Evolutionary conservation across 306 rosid genomes (phyloP), one percentile per base, ranked within the genome.

Genomic region (Malus orientalis): DNA sequence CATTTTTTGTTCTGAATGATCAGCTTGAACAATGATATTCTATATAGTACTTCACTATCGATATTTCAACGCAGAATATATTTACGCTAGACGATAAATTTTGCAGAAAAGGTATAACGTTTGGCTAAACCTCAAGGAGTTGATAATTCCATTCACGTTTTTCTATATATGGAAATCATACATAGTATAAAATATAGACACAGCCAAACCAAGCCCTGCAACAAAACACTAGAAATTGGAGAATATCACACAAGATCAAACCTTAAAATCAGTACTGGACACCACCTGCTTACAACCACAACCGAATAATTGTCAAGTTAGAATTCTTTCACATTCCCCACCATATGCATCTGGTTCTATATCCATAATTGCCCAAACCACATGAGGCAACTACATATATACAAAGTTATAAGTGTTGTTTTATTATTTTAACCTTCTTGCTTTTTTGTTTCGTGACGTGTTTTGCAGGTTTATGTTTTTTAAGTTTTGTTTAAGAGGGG

Each of bases 241-340:
- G 7, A n/a, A 57, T 6, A 54, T 4, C 51, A 14, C 25, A 15
- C 55, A 73, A 38, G 38, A 51, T 51, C 5, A 58, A 73, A 73
- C 76, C 76, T 73, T 59, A 73, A 23, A 40, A 59, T 58, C 67
- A 58, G 68, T 58, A 23, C 67, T 51, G 55, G 55, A 51, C 55
- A 16, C 20, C 55, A 51, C 55, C 20, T 51, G 8, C 6, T 51
- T 51, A 5, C 55, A 16, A 51, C 8, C 18, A 49, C 57, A 23
- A 40, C 45, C 30, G 30, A 44, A 60, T 42, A 74, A 60, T 58
- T 73, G 19, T 18, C 45, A 42, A 14, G 64, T 18, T 18, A 74
- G 44, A 59, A 23, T 44, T 57, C 33, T 33, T 55, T 72, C 76
- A 72, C 76, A 72, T 8, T 32, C 13, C 61, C 67, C 16, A 22